Evolutionary conservation across 768 basidiomycete genomes (phyloP), one percentile per base, ranked within the genome.

Genomic region (Phallus indusiatus): DNA sequence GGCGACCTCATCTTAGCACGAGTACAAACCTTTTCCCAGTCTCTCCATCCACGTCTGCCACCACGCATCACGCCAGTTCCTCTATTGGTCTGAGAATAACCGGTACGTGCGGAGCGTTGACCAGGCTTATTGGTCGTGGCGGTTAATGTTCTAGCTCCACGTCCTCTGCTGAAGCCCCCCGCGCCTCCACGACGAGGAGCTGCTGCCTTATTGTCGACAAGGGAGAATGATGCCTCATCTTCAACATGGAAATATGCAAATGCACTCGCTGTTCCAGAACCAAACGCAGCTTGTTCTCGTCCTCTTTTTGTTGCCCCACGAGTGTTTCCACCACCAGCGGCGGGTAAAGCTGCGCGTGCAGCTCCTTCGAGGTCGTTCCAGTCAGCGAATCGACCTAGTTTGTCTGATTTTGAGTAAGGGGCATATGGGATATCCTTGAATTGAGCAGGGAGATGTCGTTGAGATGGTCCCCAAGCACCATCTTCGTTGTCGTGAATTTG

Each of bases 391-490:
- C 95, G 86, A 55, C 92, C 93, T 58, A 99, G 85, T 73, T 97
- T 97, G 79, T 99, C 96, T 37, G 91, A 86, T 83, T 99, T 99
- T 74, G 93, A 93, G 80, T 91, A 98, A 5, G 94, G 94, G 0
- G 95, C 94, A 69, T 98, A 99, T 50, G 96, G 96, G 61, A 98
- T 96, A 66, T 97, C 96, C 73, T 91, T 93, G 76, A 95, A 97
- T 63, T 92, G 86, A 49, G 87, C 78, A 1, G 95, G 94, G 20
- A 94, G 76, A 71, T 89, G 87, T 0, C 86, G 81, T 3, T 86
- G 82, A 6, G 93, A 90, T 6, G 83, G 83, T 1, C 92, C 92
- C 94, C 94, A 97, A 56, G 90, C 89, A 35, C 90, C 92, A 66
- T 94, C 93, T 42, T 87, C 86, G 73, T 91, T 94, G 71, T 95